Conservation (phyloP, 1,139 yeast genomes). For the Scheffersomyces insectosa region DNA sequence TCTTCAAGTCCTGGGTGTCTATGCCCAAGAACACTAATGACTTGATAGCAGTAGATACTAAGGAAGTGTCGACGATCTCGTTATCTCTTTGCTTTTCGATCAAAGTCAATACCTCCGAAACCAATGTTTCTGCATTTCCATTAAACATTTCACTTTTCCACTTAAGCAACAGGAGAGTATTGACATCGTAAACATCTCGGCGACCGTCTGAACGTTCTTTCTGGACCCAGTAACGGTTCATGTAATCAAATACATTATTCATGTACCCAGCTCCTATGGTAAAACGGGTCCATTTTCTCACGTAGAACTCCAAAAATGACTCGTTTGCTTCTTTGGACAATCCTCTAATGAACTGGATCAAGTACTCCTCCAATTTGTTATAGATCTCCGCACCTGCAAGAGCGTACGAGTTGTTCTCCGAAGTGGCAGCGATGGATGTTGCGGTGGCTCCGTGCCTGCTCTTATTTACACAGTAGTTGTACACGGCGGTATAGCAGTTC, state of each 20-base stretch:
- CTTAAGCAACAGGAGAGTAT: slow-evolving; percentile 79
- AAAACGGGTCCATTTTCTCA: slow-evolving; percentile 83
- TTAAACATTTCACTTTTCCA: slow-evolving; percentile 88
- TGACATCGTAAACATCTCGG: slow-evolving; percentile 85
- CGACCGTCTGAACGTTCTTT: slow-evolving; percentile 97
- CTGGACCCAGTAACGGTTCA: slow-evolving; percentile 97
- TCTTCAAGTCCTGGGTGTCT: slow-evolving; percentile 79
- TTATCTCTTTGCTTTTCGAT: slow-evolving; percentile 81
- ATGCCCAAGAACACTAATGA: slow-evolving; percentile 80
- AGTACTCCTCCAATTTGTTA: slow-evolving; percentile 64
- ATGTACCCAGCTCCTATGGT: slow-evolving; percentile 90
- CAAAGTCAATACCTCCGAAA: slow-evolving; percentile 71
- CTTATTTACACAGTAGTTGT: slow-evolving; percentile 89
- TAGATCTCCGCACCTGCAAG: slow-evolving; percentile 90
- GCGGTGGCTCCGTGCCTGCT: slow-evolving; percentile 49
- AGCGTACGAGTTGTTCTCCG: slow-evolving; percentile 37
- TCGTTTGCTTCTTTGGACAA: slow-evolving; percentile 57
- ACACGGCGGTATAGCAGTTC: slow-evolving; percentile 79
- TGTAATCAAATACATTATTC: slow-evolving; percentile 91
- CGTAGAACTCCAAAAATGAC: slow-evolving; percentile 80
- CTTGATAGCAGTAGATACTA: slow-evolving; percentile 73
- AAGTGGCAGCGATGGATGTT: slow-evolving; percentile 15
- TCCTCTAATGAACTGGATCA: slow-evolving; percentile 58
- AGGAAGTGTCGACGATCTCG: slow-evolving; percentile 66
- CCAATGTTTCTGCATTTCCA: slow-evolving; percentile 58